Base-by-base conservation (phyloP, 306 rosid genomes). In the Cyamopsis tetragonoloba region DNA sequence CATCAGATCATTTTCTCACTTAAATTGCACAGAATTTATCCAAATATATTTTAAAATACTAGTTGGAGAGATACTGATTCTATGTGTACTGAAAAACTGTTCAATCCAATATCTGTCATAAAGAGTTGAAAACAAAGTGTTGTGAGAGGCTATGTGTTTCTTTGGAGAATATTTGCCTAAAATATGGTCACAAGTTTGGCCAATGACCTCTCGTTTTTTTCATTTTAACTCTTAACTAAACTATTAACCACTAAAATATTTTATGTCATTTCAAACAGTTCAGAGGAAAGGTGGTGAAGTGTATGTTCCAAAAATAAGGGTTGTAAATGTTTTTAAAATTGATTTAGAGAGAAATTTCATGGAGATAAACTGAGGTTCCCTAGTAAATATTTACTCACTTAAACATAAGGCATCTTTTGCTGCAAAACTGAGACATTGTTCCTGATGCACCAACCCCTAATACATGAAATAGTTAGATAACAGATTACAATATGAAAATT, bases 351-450 rank as follows among this genome's bases (percentile, higher is more conserved):
- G 15, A 57, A 18, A 41, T 5, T 41, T 42, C 39, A 22, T 38
- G 49, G 41, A 42, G 59, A 17, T 56, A 32, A 44, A n/a, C 60
- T 53, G 38, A 31, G 23, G 53, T 62, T 43, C 46, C 17, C 30
- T 9, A 11, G 38, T 69, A 42, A 35, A 53, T 31, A 22, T 47
- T 66, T 17, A 55, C 42, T 48, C 44, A 12, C 55, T 71, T 58
- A 44, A 35, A 5, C 28, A 18, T 51, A 61, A 39, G 60, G 69
- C 61, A 51, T 55, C 22, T 13, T 62, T 22, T 37, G 11, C 46
- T 53, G 50, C 61, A 4, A 38, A 63, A 35, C 13, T 66, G n/a
- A 46, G 59, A 44, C 30, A 22, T 70, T 23, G 55, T 68, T 80
- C 35, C 9, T 14, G 15, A 3, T 7, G 32, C 18, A 31, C 63